Evolutionary conservation across 2,329 filamentous ascomycete species (phyloP), one percentile per base, ranked within the genome.

Genomic region (Lasiodiplodia hormozganensis): DNA sequence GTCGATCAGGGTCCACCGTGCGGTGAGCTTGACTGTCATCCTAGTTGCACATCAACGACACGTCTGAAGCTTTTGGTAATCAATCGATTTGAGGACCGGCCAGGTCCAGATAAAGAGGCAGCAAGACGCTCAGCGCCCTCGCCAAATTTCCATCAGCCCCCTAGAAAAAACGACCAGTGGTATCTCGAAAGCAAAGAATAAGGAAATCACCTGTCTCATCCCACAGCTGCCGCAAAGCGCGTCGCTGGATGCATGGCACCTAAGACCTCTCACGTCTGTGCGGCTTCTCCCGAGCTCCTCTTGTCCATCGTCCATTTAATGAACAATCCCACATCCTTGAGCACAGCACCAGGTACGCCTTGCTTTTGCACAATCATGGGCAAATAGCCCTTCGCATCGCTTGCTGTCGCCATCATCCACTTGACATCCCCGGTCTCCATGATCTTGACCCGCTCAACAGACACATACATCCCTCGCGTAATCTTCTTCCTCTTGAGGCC

Each of bases 341-440:
- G 87, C 60, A 94, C 84, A 70, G 87, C 84, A 1, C 84, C 85
- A 1, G 89, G 87, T 60, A 92, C 83, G 3, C 86, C 87, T 76
- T 87, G 73, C 70, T 87, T 89, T 82, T 94, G 91, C 72, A 90
- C 76, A 82, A 84, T 89, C 76, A 85, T 82, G 0, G 92, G 92
- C 68, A 94, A 74, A 34, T 85, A 78, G 0, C 92, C 92, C 66
- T 85, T 84, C 0, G 92, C 92, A 76, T 94, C 87, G 69, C 89
- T 91, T 12, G 89, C 86, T 11, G 92, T 94, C 10, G 88, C 90
- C 90, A 95, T 94, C 69, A 90, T 82, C 92, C 92, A 96, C 77
- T 91, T 89, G 57, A 92, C 83, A 5, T 79, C 75, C 11, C 65
- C 68, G 2, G 14, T 38, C 34, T 62, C 66, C 2, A 56, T 62